Evolutionary conservation across 768 basidiomycete genomes (phyloP).

Genomic region (Tylopilus sp.): DNA sequence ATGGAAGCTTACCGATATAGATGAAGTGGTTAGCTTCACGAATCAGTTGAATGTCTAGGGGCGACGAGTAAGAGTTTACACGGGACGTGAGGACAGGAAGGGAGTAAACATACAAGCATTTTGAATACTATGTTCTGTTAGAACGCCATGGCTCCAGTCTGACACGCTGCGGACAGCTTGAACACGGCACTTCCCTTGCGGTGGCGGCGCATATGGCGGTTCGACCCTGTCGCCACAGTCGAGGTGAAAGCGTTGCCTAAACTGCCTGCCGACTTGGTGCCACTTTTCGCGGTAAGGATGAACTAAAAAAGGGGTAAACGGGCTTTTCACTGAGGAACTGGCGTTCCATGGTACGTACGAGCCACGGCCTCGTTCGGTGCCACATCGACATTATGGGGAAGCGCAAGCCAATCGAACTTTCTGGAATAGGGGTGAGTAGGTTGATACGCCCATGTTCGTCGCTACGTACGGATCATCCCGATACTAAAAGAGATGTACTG

Average conservation of each 20-base stretch:
- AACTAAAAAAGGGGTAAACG: conserved; percentile 24
- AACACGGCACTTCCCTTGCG: conserved; percentile 57
- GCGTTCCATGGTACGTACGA: conserved; percentile 36
- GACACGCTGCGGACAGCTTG: conserved; percentile 84
- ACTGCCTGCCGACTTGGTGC: conserved; percentile 52
- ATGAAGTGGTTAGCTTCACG: conserved; percentile 83
- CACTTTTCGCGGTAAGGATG: conserved; percentile 71
- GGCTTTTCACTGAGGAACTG: neutral
- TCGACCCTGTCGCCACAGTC: conserved; percentile 39
- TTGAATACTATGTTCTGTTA: conserved; percentile 89
- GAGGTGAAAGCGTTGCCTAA: conserved; percentile 64
- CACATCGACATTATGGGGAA: conserved; percentile 65
- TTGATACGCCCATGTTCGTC: neutral
- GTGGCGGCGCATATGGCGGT: conserved; percentile 38
- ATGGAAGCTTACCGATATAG: conserved; percentile 74
- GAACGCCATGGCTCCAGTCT: conserved; percentile 93
- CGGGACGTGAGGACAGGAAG: neutral
- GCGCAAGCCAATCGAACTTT: conserved; percentile 64
- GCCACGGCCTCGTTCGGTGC: conserved; percentile 67
- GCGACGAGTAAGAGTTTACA: neutral
- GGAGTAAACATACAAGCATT: conserved; percentile 69
- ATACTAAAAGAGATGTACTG: conserved; percentile 22
- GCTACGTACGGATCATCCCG: conserved; percentile 44
- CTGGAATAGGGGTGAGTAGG: conserved; percentile 29
- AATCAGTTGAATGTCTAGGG: conserved; percentile 73